Evolutionary conservation across 2,329 filamentous ascomycete genomes (phyloP).

Genomic region (Sporothrix variecibatus): DNA sequence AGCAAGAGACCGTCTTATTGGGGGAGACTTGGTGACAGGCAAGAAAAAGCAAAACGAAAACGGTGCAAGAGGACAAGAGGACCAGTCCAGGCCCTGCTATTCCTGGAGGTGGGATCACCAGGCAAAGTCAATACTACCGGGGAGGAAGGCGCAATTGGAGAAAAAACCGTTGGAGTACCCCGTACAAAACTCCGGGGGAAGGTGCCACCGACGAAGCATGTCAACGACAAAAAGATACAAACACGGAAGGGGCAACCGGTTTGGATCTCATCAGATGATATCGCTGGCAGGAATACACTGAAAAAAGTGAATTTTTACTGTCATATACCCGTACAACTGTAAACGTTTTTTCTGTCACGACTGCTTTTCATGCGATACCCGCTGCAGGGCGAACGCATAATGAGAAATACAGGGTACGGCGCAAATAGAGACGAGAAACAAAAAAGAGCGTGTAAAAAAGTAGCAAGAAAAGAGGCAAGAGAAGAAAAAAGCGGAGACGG

Average conservation of each 20-base stretch:
- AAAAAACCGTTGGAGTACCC: background rate
- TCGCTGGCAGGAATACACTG: background rate
- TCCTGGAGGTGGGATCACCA: background rate
- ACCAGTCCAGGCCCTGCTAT: background rate
- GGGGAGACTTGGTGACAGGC: background rate
- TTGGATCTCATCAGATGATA: background rate
- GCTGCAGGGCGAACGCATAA: slow-evolving; percentile 1
- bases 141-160: background rate
- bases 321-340: background rate
- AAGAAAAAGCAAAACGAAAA: background rate
- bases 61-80: slow-evolving; percentile 8
- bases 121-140: background rate
- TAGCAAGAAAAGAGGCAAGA: background rate
- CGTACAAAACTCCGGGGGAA: background rate
- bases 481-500: slow-evolving; percentile 20
- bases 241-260: background rate
- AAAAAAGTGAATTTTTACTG: background rate
- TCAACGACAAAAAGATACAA: background rate
- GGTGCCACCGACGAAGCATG: slow-evolving; percentile 4
- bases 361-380: slow-evolving; percentile 2
- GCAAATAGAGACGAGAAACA: slow-evolving; percentile 3
- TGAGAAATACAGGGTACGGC: slow-evolving; percentile 4
- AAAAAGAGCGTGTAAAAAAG: background rate
- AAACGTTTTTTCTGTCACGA: background rate
- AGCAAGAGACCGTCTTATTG: background rate